Percentiles rank a stretch among this genome's conserved stretches.
phyloP scores from a whole-genome alignment of 2,329 filamentous ascomycete genomes.

The Boeremia exigua region DNA sequence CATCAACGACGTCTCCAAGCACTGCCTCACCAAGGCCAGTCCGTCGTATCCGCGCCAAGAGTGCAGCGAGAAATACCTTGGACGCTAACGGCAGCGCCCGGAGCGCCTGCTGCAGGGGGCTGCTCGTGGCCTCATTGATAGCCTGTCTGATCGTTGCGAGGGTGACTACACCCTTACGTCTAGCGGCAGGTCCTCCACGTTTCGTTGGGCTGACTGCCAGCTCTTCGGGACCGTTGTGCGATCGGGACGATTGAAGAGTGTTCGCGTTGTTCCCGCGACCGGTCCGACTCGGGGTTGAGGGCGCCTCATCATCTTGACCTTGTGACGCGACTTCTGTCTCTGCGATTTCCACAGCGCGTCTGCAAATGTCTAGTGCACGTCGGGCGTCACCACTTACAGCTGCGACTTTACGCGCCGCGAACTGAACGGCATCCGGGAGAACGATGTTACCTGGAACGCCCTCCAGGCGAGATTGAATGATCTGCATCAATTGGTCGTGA shows the following conservation, averaged over 20 bases:
- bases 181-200: constrained; percentile 25
- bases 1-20: constrained; percentile 87
- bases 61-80: constrained; percentile 84
- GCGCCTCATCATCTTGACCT: constrained; percentile 45
- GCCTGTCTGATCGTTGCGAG: constrained; percentile 93
- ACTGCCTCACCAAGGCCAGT: constrained; percentile 88
- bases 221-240: constrained; percentile 29
- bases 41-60: constrained; percentile 78
- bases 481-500: constrained; percentile 95
- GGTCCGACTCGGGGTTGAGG: constrained; percentile 69
- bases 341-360: constrained; percentile 91
- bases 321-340: constrained; percentile 68
- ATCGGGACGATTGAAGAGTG: constrained; percentile 22
- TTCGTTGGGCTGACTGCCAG: constrained; percentile 31
- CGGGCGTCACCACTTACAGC: constrained; percentile 94
- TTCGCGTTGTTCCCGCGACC: constrained; percentile 46
- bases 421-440: constrained; percentile 91
- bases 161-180: constrained; percentile 69
- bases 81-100: constrained; percentile 79
- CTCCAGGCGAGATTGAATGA: constrained; percentile 91
- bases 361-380: constrained; percentile 91
- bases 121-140: constrained; percentile 93
- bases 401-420: constrained; percentile 94
- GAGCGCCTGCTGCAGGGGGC: constrained; percentile 87
- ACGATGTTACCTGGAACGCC: constrained; percentile 90